Base-by-base conservation (phyloP, 106 monocot species). In the Dioscorea dumetorum region DNA sequence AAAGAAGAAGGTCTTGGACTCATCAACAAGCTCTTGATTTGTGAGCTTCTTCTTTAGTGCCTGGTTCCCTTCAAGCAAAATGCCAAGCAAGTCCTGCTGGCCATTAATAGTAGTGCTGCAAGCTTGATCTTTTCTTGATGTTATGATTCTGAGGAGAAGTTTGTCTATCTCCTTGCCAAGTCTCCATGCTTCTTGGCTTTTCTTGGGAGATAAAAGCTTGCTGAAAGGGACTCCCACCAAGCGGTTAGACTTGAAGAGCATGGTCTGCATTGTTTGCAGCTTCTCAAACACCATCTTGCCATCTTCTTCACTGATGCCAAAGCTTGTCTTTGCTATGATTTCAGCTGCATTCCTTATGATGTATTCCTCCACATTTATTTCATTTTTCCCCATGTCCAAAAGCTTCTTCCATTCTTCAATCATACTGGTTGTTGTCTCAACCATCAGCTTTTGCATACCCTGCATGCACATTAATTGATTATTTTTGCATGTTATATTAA, bases 1-100 rank as follows among this genome's bases (percentile, higher is more conserved):
- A 31, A 90, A 94, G 64, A 85, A 87, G 73, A 94, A 90, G 22
- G 87, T 90, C 83, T 94, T 94, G 82, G 86, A 90, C 78, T 94
- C 90, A 54, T 87, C 94, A 0, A 94, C 79, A 10, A 94, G 83
- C 72, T 90, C 86, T 22, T 73, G 62, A 4, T 50, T 71, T n/a
- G 84, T 80, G 9, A 94, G 68, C 75, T 76, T 77, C 75, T 74
- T 74, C 80, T 76, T 49, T 0, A 7, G 9, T 41, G 1, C 57
- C 48, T 74, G 60, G 49, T 71, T 82, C 28, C 71, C 77, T 2
- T 76, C 83, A 12, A 94, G 77, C 33, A 87, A 54, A n/a, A 86
- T 62, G 0, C 84, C 75, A 8, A 94, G 78, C 33, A 90, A 62
- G 58, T 86, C 90, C n/a, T 41, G 49, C 11, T 64, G 50, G 2